Evolutionary conservation across 768 basidiomycete species (phyloP), one percentile per base, ranked within the genome.

Genomic region (Calocera cornea): DNA sequence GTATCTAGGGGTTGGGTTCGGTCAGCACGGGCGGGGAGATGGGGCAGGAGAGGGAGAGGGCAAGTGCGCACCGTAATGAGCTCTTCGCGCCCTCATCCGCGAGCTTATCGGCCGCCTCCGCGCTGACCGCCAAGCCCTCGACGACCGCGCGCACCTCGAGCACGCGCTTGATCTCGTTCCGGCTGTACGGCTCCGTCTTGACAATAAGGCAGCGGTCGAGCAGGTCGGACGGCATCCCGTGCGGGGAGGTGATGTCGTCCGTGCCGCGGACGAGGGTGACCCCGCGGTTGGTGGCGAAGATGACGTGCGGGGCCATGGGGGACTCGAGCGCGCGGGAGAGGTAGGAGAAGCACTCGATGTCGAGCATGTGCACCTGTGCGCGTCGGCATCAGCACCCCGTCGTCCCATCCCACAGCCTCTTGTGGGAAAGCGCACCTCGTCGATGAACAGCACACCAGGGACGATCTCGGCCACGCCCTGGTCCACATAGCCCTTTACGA

Each of bases 281-380:
- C 2, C 95, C 97, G 24, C 97, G 85, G 75, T 99, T 99, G 29
- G 95, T 97, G 1, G 97, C 97, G 69, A 98, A 82, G 72, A 99
- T 90, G 31, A 99, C 95, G 2, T 97, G 97, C 0, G 97, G 97
- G 1, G 97, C 94, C 87, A 99, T 92, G 1, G 91, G 87, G 0
- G 93, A 94, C 77, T 98, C 97, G 54, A 99, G 83, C 10, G 97
- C 84, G 12, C 93, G 88, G 77, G 98, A 98, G 40, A 99, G 84
- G 78, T 95, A 99, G 2, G 97, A 97, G 80, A 98, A 99, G 77
- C 95, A 97, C 76, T 99, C 97, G 73, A 98, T 95, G 76, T 99
- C 97, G 69, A 99, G 86, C 95, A 98, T 98, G 79, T 99, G 97
- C 27, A 98, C 95, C 94, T 97, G 73, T 5, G 29, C 17, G 19